Base-by-base conservation (phyloP, 441 rosid genomes). In the Gossypium aridum region DNA sequence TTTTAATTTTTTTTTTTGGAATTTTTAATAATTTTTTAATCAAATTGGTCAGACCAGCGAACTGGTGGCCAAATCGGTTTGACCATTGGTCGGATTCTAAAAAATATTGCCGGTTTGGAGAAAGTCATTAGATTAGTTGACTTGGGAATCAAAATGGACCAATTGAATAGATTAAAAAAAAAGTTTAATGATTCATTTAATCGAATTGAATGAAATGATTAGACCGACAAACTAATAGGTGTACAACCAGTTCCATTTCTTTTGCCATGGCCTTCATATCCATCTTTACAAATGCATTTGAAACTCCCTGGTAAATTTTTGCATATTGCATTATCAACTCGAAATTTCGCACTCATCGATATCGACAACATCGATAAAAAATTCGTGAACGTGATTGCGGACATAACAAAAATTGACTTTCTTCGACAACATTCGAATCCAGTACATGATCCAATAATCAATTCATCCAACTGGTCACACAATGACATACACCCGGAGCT, bases 391-490 rank as follows among this genome's bases (percentile, higher is more conserved):
- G 19, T 72, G 76, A 62, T 75, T 71, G 2, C 3, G 0, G 59
- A 7, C 6, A 9, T 70, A 70, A 1, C 0, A 2, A 23, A 73
- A n/a, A 25, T 79, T 10, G 1, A 4, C 12, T 8, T 54, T 49
- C 62, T 74, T 74, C 77, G 78, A 64, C 84, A 81, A 43, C 83
- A 83, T 1, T 84, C 84, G 10, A 66, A 59, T 31, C 83, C 81
- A 3, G 75, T 34, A 62, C 84, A 83, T 8, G 78, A 53, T 7
- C 68, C 69, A 0, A 65, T 59, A 0, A 19, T 28, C 1, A 64
- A 22, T 25, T 71, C 64, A 1, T 23, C 65, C 14, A 39, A 1
- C 22, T 55, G 28, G 16, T 34, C 20, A 43, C 75, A 71, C 14
- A 55, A 9, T 9, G 75, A 56, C 31, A 71, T 47, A n/a, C 75